Evolutionary conservation across 2,329 filamentous ascomycete species (phyloP).

Genomic region (Diaporthe sp.): DNA sequence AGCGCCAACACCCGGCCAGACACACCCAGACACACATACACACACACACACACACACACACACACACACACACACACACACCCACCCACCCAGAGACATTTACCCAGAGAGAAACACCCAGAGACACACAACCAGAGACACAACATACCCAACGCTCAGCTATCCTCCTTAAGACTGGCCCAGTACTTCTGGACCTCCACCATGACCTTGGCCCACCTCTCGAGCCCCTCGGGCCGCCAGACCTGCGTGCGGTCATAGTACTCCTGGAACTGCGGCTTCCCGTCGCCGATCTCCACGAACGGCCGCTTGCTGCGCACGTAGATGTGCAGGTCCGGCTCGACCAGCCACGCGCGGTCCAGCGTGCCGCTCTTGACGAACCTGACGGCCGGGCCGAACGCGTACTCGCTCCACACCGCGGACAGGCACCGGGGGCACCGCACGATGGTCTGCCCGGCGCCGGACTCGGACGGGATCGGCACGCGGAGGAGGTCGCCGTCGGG

Average conservation of each 20-base stretch:
- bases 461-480: slow-evolving; percentile 52
- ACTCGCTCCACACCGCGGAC: slow-evolving; percentile 56
- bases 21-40: too few relatives aligned
- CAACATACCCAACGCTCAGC: slow-evolving; percentile 1
- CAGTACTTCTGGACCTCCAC: slow-evolving; percentile 38
- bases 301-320: slow-evolving; percentile 53
- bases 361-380: slow-evolving; percentile 59
- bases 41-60: too few relatives aligned
- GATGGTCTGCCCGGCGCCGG: slow-evolving; percentile 55
- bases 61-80: too few relatives aligned
- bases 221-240: slow-evolving; percentile 50
- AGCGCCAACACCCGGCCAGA: too few relatives aligned
- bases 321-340: slow-evolving; percentile 61
- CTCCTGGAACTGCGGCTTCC: slow-evolving; percentile 52
- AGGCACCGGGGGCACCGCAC: slow-evolving; percentile 58
- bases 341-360: slow-evolving; percentile 53
- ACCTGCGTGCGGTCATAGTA: slow-evolving; percentile 51
- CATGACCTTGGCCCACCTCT: slow-evolving; percentile 46
- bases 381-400: slow-evolving; percentile 48
- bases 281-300: slow-evolving; percentile 54
- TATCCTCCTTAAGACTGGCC: neutral
- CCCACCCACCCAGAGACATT: too few relatives aligned
- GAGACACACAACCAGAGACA: neutral
- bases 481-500: neutral
- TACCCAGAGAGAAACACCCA: too few relatives aligned